phyloP scores from a whole-genome alignment of 257 asterid species.

The Handroanthus guayacan region DNA sequence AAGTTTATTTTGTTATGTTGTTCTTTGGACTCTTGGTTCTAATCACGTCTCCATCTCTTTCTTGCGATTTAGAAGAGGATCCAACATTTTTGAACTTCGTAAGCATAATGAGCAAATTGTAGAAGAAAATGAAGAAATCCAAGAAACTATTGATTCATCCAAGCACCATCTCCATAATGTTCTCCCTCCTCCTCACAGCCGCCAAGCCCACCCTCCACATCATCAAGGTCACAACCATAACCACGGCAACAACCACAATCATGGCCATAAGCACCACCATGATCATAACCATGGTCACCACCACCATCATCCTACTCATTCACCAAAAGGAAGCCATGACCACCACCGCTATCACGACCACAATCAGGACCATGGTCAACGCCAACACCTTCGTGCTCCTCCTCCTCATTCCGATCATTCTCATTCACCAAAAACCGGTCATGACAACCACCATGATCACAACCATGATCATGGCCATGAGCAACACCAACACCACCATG shows the following conservation, averaged over 20 bases:
- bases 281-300: not conserved
- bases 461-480: too few species aligned
- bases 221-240: not conserved
- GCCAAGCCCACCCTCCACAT: too few species aligned
- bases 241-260: not conserved
- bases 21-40: conserved; percentile 4
- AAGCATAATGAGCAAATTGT: not conserved
- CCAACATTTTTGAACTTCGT: not conserved
- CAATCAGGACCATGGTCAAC: too few species aligned
- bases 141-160: not conserved
- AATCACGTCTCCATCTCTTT: not conserved
- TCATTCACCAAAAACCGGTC: too few species aligned
- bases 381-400: too few species aligned
- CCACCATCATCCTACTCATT: too few species aligned
- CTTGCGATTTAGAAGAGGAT: not conserved
- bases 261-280: not conserved
- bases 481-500: too few species aligned
- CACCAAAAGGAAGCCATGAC: not conserved
- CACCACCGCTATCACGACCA: not conserved
- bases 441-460: too few species aligned
- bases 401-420: too few species aligned
- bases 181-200: too few species aligned
- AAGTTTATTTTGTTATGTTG: not conserved
- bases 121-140: not conserved
- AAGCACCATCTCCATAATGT: not conserved